Evolutionary conservation across 257 asterid genomes (phyloP).

Genomic region (Thymus quinquecostatus): DNA sequence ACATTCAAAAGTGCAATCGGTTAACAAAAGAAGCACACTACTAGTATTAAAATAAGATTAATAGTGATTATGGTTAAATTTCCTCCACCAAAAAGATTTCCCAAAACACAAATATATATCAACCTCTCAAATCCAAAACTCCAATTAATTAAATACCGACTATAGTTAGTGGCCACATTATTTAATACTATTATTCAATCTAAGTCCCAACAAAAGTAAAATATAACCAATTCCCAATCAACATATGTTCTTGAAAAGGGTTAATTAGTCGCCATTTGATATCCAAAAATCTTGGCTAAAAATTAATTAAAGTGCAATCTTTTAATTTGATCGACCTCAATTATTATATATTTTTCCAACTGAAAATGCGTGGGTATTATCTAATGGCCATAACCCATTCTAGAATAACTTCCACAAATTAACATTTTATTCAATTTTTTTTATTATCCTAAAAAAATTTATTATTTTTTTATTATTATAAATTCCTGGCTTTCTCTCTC

Average conservation of each 20-base stretch:
- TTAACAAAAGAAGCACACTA: too few relatives aligned
- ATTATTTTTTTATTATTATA: background rate
- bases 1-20: too few relatives aligned
- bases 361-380: constrained; percentile 22
- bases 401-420: background rate
- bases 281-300: constrained; percentile 26
- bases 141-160: background rate
- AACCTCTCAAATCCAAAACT: constrained; percentile 9
- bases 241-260: constrained; percentile 6
- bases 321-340: constrained; percentile 3
- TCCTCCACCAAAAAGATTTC: constrained; percentile 7
- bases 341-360: background rate
- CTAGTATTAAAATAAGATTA: too few relatives aligned
- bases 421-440: too few relatives aligned
- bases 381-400: constrained; percentile 24
- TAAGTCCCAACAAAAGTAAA: background rate
- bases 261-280: constrained; percentile 14
- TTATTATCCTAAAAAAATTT: too few relatives aligned
- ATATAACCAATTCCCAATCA: constrained; percentile 29
- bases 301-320: constrained; percentile 15
- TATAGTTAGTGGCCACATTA: background rate
- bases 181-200: background rate
- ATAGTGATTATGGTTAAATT: too few relatives aligned
- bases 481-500: constrained; percentile 17
- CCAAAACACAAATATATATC: background rate